phyloP scores from a whole-genome alignment of 768 basidiomycete genomes.

The Imleria badia region DNA sequence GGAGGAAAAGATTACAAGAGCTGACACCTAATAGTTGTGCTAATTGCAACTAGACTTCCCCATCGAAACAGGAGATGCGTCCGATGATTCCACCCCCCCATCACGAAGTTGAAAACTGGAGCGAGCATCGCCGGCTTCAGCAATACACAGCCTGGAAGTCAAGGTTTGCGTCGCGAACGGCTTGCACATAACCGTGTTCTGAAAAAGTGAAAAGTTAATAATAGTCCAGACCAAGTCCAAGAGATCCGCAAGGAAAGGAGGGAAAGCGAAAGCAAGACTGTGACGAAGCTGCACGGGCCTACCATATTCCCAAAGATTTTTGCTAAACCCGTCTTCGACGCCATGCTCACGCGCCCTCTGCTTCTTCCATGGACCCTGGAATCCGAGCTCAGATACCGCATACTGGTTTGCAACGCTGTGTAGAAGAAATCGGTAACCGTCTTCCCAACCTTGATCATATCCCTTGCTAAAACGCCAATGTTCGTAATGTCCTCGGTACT shows the following conservation, averaged over 20 bases:
- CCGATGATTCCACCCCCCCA: no score
- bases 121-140: constrained; percentile 10
- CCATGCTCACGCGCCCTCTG: constrained; percentile 46
- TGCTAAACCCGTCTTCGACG: constrained; percentile 35
- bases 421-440: constrained; percentile 56
- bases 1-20: neutral
- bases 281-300: constrained; percentile 8
- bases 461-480: constrained; percentile 69
- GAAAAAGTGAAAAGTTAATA: neutral
- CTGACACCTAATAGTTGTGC: neutral
- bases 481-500: constrained; percentile 56
- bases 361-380: constrained; percentile 58
- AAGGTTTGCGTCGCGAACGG: constrained; percentile 40
- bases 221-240: neutral
- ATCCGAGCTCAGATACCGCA: constrained; percentile 59
- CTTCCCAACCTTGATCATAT: constrained; percentile 71
- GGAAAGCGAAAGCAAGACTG: neutral
- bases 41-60: neutral
- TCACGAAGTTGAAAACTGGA: neutral
- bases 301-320: constrained; percentile 69
- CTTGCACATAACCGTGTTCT: constrained; percentile 69
- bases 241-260: neutral
- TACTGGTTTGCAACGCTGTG: constrained; percentile 16
- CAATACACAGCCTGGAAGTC: constrained; percentile 39
- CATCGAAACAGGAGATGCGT: neutral